phyloP scores from a whole-genome alignment of 306 rosid species.

The Vigna nakashimae region DNA sequence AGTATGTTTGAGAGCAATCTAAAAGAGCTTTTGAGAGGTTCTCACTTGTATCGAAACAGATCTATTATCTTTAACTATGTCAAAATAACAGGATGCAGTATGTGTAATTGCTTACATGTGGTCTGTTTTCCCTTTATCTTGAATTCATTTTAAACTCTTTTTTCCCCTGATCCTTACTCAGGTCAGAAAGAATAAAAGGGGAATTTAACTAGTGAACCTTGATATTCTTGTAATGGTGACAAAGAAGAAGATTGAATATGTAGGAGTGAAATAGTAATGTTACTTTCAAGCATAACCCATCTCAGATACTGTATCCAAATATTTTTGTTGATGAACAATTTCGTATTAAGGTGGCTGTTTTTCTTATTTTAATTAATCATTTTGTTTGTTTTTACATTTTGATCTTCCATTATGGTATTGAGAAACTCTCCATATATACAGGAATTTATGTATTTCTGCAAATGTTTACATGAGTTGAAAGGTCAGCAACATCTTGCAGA shows the following conservation, averaged over 20 bases:
- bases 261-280: not conserved
- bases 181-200: not conserved
- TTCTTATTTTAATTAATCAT: not conserved
- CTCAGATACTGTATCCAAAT: not conserved
- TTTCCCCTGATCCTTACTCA: not conserved
- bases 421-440: conserved; percentile 40
- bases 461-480: conserved; percentile 66
- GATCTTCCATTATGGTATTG: conserved; percentile 12
- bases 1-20: too few species aligned
- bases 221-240: not conserved
- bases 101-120: too few species aligned
- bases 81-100: not conserved
- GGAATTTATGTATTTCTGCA: conserved; percentile 71
- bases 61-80: not conserved
- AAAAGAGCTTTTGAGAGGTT: too few species aligned
- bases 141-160: not conserved
- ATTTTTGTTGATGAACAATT: not conserved
- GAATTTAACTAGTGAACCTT: too few species aligned
- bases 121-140: not conserved
- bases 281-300: not conserved
- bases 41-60: too few species aligned
- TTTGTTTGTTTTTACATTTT: not conserved
- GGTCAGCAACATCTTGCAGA: conserved; percentile 63
- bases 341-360: conserved; percentile 2
- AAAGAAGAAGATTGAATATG: conserved; percentile 1